Evolutionary conservation across 805 yeast genomes (phyloP), one percentile per base, ranked within the genome.

Genomic region (Pachysolen tannophilus): DNA sequence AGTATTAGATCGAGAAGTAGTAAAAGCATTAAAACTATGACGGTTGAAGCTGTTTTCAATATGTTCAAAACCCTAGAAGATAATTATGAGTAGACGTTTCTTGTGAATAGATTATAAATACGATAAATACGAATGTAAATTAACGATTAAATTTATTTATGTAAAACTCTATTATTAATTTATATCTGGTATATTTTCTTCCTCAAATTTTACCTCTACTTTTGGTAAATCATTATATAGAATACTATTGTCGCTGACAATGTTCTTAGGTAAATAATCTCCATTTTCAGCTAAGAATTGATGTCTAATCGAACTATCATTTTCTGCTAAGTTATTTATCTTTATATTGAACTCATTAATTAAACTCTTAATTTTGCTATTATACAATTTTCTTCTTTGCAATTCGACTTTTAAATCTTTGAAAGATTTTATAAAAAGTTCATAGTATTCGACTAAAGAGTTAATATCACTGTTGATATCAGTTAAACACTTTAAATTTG

Each of bases 1-100:
- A 76, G 94, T 1, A 67, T 90, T 8, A 69, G 95, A 50, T 53
- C 74, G 6, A 61, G 82, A 25, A 70, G 63, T 20, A 63, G 61
- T 37, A 64, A 77, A 35, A 67, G 58, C 39, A 55, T 75, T 6
- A 55, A 53, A 17, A 60, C 61, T 20, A 32, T 76, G 52, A 57
- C 69, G 0, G 50, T 64, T 1, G 72, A 70, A 6, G 80, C 78
- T 39, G 68, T 78, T 2, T 64, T 68, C 39, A 44, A 58, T 5
- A 59, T 58, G 49, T 85, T 87, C 50, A 57, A 63, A n/a, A 49
- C 59, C 0, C 52, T 78, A 38, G 88, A 82, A 50, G 64, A 62
- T 35, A 43, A 48, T 8, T 69, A 63, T 48, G 43, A 70, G 55
- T 68, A 50, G 30, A 4, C 11, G 26, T 23, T 9, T 23, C 26